Evolutionary conservation across 768 basidiomycete genomes (phyloP).

Genomic region (Podaxis mareebaensis): DNA sequence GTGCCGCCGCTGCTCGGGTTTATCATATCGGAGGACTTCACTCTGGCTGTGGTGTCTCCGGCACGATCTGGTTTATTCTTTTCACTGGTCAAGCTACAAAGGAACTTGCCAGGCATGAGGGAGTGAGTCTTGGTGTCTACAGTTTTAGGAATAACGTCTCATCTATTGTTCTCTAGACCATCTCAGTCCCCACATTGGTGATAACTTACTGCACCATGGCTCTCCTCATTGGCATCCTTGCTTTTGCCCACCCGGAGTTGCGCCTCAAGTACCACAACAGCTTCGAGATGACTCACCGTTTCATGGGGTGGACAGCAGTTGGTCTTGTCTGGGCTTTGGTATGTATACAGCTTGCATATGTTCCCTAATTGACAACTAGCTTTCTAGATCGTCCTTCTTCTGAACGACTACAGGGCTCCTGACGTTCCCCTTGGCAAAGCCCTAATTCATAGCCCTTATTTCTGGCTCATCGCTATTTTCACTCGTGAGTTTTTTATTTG

Average conservation of each 20-base stretch:
- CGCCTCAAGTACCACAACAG: constrained; percentile 48
- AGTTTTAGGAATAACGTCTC: constrained; percentile 23
- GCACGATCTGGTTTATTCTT: constrained; percentile 51
- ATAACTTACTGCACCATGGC: constrained; percentile 42
- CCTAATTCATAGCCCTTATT: constrained; percentile 43
- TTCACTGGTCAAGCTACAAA: constrained; percentile 45
- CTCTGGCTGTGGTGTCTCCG: constrained; percentile 52
- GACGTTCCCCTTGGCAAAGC: constrained; percentile 39
- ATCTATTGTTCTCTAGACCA: constrained; percentile 5
- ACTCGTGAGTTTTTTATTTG: constrained; percentile 20
- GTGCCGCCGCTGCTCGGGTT: constrained; percentile 47
- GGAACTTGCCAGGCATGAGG: constrained; percentile 29
- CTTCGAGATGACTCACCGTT: constrained; percentile 58
- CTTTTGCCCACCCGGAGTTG: constrained; percentile 49
- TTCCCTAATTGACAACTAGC: neutral
- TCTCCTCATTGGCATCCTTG: constrained; percentile 48
- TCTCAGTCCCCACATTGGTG: constrained; percentile 16
- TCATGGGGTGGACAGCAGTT: constrained; percentile 35
- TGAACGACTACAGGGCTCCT: constrained; percentile 33
- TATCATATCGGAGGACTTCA: constrained; percentile 60
- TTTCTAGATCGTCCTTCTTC: constrained; percentile 15
- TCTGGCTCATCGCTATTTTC: constrained; percentile 43
- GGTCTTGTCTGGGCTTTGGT: constrained; percentile 15
- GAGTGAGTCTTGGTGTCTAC: constrained; percentile 32
- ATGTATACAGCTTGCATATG: neutral